A percentile compares a stretch with the other conserved stretches of the same genome.
Evolutionary conservation across 1,284 basidiomycete species (phyloP).

Genomic region (Pseudozyma sp.): DNA sequence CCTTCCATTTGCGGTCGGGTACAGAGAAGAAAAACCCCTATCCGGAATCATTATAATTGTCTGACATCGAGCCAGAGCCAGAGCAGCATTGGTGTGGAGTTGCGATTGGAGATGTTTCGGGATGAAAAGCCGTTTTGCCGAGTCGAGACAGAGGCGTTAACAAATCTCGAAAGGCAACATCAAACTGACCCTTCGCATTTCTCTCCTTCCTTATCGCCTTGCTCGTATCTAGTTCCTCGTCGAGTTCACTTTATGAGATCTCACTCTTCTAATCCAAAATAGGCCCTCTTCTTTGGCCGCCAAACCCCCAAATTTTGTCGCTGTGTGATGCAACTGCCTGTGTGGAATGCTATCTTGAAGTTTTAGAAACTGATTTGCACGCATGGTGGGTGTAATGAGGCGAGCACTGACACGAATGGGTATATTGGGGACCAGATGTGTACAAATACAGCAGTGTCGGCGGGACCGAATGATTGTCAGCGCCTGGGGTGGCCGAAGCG

Average conservation of each 20-base stretch:
- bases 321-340: background rate
- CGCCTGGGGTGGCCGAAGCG: constrained; percentile 14
- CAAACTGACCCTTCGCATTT: constrained; percentile 17
- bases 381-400: background rate
- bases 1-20: constrained; percentile 34
- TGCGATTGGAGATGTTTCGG: background rate
- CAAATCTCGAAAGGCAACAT: no score
- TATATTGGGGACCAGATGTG: background rate
- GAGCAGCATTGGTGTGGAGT: constrained; percentile 12
- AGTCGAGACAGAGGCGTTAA: no score
- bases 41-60: constrained; percentile 62
- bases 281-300: constrained; percentile 14
- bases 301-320: constrained; percentile 2
- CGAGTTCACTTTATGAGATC: constrained; percentile 20
- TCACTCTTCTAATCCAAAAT: constrained; percentile 28
- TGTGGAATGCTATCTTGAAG: constrained; percentile 1
- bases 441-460: constrained; percentile 4
- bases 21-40: constrained; percentile 57
- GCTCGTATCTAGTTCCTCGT: constrained; percentile 22
- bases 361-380: no score
- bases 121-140: background rate
- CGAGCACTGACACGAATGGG: background rate
- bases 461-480: background rate
- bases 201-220: constrained; percentile 2
- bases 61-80: constrained; percentile 46